These are phyloP conservation scores for Furcasterigmium sp. DNA, from an alignment of 2,329 filamentous ascomycete species.

Conservation along the genomic window DNA sequence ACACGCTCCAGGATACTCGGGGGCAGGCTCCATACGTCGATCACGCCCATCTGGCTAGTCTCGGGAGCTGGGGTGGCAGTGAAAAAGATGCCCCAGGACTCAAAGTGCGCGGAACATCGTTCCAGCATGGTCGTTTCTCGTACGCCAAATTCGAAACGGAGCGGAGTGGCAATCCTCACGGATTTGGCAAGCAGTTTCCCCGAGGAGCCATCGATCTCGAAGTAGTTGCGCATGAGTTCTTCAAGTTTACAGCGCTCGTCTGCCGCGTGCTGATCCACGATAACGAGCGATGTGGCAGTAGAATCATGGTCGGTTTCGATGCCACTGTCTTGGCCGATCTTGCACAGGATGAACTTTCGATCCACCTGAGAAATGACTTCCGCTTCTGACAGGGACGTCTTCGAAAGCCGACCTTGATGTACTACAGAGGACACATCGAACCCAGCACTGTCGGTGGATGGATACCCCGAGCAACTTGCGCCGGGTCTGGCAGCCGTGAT, in stretches of 20 bases:
- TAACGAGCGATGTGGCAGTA: slow-evolving; percentile 63
- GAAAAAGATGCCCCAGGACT: slow-evolving; percentile 67
- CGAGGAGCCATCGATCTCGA: slow-evolving; percentile 18
- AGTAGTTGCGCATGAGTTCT: slow-evolving; percentile 54
- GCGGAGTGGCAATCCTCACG: slow-evolving; percentile 40
- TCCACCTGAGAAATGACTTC: slow-evolving; percentile 79
- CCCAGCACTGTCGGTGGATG: not conserved
- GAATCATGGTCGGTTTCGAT: not conserved
- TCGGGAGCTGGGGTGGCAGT: slow-evolving; percentile 34
- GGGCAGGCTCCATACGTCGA: slow-evolving; percentile 59
- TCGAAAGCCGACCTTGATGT: slow-evolving; percentile 51
- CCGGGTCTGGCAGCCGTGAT: not conserved
- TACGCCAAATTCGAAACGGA: slow-evolving; percentile 60
- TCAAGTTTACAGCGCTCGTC: slow-evolving; percentile 86
- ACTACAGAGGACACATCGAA: slow-evolving; percentile 3
- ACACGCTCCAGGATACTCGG: slow-evolving; percentile 72
- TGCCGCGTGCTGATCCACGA: slow-evolving; percentile 92
- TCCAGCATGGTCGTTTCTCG: slow-evolving; percentile 57
- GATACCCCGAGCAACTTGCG: slow-evolving; percentile 13
- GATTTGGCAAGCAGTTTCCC: slow-evolving; percentile 18
- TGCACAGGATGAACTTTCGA: slow-evolving; percentile 78
- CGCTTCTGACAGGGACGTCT: slow-evolving; percentile 52
- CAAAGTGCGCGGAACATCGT: slow-evolving; percentile 51
- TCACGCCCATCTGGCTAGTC: not conserved
- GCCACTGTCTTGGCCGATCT: slow-evolving; percentile 29